phyloP scores from a whole-genome alignment of 257 asterid species.

The Scutellaria minor region DNA sequence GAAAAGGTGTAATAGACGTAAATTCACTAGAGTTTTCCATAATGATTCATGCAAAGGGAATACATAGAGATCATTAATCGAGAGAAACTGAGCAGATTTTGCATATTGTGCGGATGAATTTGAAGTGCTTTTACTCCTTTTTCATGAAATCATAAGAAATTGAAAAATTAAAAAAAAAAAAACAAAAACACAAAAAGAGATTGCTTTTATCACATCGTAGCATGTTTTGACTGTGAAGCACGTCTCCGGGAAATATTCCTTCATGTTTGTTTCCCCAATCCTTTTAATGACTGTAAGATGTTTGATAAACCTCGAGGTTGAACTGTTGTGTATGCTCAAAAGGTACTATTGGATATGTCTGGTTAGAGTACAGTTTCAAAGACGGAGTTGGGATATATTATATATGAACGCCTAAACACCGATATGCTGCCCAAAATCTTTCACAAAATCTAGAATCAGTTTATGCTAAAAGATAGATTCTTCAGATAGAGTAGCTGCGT shows the following conservation, averaged over 20 bases:
- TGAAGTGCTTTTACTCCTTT: too few relatives aligned
- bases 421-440: not conserved
- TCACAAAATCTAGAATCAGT: not conserved
- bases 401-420: not conserved
- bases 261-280: too few relatives aligned
- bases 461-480: not conserved
- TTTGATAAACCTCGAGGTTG: not conserved
- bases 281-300: too few relatives aligned
- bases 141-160: too few relatives aligned
- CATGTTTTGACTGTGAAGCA: not conserved
- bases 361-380: not conserved
- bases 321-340: not conserved
- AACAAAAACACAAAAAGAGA: too few relatives aligned
- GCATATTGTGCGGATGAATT: too few relatives aligned
- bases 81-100: too few relatives aligned
- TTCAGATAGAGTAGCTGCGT: not conserved
- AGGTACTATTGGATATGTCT: not conserved
- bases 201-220: not conserved
- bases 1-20: too few relatives aligned
- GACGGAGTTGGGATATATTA: not conserved
- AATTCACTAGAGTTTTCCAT: too few relatives aligned
- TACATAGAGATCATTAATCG: too few relatives aligned
- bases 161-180: not conserved
- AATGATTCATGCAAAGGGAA: not conserved
- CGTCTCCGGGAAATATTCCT: too few relatives aligned